phyloP scores from a whole-genome alignment of 2,329 filamentous ascomycete species.

The Verticillium zaregamsianum region DNA sequence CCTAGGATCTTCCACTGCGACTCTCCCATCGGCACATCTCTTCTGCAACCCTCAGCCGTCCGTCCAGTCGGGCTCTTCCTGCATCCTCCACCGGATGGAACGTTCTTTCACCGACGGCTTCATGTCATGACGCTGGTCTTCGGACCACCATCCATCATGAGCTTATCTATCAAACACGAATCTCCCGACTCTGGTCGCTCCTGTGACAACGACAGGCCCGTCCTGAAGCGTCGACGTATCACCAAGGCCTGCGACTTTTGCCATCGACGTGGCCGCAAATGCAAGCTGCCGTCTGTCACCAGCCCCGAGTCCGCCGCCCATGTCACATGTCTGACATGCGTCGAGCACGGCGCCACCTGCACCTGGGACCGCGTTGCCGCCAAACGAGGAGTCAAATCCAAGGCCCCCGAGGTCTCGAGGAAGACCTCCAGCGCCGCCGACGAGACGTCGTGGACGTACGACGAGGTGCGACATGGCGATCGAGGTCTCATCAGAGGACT shows the following conservation, averaged over 20 bases:
- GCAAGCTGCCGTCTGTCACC: conserved; percentile 11
- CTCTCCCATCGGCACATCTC: neutral
- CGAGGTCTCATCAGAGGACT: conserved; percentile 6
- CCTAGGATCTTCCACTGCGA: neutral
- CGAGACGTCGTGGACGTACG: conserved; percentile 9
- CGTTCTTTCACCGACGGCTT: neutral
- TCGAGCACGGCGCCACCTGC: conserved; percentile 13
- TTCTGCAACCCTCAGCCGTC: neutral
- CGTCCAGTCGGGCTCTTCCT: neutral
- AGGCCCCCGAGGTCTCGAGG: conserved; percentile 1
- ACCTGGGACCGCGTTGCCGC: conserved; percentile 12
- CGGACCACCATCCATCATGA: neutral
- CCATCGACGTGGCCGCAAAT: conserved; percentile 12
- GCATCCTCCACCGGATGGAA: no score
- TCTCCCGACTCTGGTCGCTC: neutral
- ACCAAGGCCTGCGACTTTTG: conserved; percentile 16
- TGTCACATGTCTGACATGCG: conserved; percentile 10
- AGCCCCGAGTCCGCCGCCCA: neutral
- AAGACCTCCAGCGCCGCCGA: conserved; percentile 1
- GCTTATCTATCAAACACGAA: neutral
- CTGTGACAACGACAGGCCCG: neutral
- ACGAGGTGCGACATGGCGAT: conserved; percentile 10
- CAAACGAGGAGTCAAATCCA: conserved; percentile 14
- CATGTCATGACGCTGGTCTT: neutral
- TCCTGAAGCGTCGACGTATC: conserved; percentile 12